Evolutionary conservation across 2,329 filamentous ascomycete genomes (phyloP), one percentile per base, ranked within the genome.

Genomic region (Trichoderma sp.): DNA sequence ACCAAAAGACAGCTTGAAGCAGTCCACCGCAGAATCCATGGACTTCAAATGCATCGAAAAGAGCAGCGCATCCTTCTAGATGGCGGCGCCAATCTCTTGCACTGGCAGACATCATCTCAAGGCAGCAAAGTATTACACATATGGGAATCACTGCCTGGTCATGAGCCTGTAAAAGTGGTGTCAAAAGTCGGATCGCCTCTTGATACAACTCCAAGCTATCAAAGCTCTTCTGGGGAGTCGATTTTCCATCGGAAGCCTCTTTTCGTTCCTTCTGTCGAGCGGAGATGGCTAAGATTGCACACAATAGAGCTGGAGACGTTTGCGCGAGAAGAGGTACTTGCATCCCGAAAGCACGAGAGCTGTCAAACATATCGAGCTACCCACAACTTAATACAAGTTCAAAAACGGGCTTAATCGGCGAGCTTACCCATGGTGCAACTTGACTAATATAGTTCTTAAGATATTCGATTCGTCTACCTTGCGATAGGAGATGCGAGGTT

Each of bases 31-130:
- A 54, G 34, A 64, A 64, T 29, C 60, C 60, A 15, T 64, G 48
- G 25, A 64, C 60, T 22, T 54, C 34, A 22, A 64, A 64, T 32
- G 48, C 60, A 22, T 64, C 60, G 8, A 64, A 64, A 17, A 64
- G 60, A 12, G 60, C 48, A 32, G 60, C 60, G 12, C 60, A 64
- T 22, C 60, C 60, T 34, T 64, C 60, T n/a, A 64, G 34, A 32
- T 64, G 60, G 1, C 60, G 48, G 2, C 60, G 48, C 60, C 60
- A 64, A 17, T 64, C 60, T 29, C 60, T 48, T 25, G 60, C 60
- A 39, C 60, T 64, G n/a, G 60, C 60, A 4, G 60, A 64, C 60
- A 64, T 64, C 60, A 64, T 64, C 13, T 64, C 60, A 54, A 64
- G 60, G 25, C 60, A 64, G 34, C 60, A 64, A 22, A 64, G 22